These are phyloP conservation scores for Neonectria sp. DNA, from an alignment of 2,329 filamentous ascomycete genomes.

Conservation along the genomic window DNA sequence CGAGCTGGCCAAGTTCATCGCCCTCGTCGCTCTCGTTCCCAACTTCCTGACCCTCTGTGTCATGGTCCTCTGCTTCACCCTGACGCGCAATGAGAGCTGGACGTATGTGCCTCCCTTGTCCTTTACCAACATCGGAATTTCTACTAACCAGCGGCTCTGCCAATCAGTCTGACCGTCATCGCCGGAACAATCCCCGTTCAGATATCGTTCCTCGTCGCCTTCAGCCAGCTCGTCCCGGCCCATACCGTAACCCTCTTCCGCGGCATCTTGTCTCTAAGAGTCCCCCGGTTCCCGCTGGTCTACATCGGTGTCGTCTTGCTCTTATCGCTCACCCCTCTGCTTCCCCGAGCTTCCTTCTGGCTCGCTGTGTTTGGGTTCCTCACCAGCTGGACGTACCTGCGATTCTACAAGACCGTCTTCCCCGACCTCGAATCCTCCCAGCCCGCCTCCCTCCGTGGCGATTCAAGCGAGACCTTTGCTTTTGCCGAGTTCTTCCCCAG, in stretches of 20 bases:
- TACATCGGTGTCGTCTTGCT: constrained; percentile 82
- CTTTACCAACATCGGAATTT: constrained; percentile 5
- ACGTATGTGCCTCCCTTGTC: constrained; percentile 70
- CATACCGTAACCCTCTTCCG: constrained; percentile 96
- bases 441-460: constrained; percentile 79
- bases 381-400: constrained; percentile 93
- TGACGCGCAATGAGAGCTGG: constrained; percentile 77
- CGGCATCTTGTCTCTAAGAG: constrained; percentile 89
- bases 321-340: constrained; percentile 69
- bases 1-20: constrained; percentile 92
- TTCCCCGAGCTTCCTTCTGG: constrained; percentile 82
- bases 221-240: constrained; percentile 97
- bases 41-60: constrained; percentile 82
- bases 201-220: constrained; percentile 94
- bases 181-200: constrained; percentile 92
- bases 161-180: constrained; percentile 80
- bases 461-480: constrained; percentile 96
- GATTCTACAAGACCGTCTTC: constrained; percentile 89
- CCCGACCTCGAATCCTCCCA: constrained; percentile 77
- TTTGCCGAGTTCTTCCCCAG: constrained; percentile 97
- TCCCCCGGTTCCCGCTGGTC: constrained; percentile 80
- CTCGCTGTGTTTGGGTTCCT: constrained; percentile 87
- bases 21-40: constrained; percentile 83
- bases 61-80: constrained; percentile 80
- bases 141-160: constrained; percentile 22